Conservation (phyloP, 768 basidiomycete genomes). For the Pleurotus ostreatus region DNA sequence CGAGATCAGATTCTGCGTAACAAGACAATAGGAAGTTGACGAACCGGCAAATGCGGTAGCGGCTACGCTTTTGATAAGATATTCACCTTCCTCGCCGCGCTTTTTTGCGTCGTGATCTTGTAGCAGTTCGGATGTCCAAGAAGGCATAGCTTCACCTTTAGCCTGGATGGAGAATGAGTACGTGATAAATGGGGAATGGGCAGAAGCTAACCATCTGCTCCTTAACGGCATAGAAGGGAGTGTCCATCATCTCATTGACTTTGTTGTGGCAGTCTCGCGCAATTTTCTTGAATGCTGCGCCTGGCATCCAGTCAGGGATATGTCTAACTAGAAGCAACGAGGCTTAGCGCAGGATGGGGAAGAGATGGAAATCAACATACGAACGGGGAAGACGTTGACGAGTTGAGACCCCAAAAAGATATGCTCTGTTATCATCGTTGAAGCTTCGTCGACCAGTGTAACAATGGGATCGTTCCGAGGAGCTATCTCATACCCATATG, state of each 20-base stretch:
- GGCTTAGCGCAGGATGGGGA: slow-evolving; percentile 9
- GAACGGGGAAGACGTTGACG: slow-evolving; percentile 26
- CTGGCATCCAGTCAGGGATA: slow-evolving; percentile 10
- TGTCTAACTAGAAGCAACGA: neutral
- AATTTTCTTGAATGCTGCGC: slow-evolving; percentile 9
- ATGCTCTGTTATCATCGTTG: slow-evolving; percentile 20
- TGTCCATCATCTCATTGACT: slow-evolving; percentile 7
- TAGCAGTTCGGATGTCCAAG: slow-evolving; percentile 11
- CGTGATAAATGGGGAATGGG: neutral
- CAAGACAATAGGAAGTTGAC: neutral
- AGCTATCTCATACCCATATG: slow-evolving; percentile 30
- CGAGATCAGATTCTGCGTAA: neutral
- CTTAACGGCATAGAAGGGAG: slow-evolving; percentile 10
- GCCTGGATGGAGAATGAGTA: slow-evolving; percentile 6
- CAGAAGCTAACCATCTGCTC: slow-evolving; percentile 7
- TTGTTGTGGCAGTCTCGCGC: slow-evolving; percentile 9
- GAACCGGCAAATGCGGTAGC: slow-evolving; percentile 5
- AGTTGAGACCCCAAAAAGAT: slow-evolving; percentile 25
- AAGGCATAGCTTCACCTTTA: slow-evolving; percentile 13
- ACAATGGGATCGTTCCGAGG: slow-evolving; percentile 26
- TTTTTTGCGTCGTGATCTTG: slow-evolving; percentile 4
- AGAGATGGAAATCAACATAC: slow-evolving; percentile 14
- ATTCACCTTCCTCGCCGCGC: slow-evolving; percentile 10
- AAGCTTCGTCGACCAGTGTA: slow-evolving; percentile 24
- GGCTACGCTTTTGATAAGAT: slow-evolving; percentile 12